Evolutionary conservation across 164 flowering plant genomes (phyloP).

Genomic region (Vitis cinerea): DNA sequence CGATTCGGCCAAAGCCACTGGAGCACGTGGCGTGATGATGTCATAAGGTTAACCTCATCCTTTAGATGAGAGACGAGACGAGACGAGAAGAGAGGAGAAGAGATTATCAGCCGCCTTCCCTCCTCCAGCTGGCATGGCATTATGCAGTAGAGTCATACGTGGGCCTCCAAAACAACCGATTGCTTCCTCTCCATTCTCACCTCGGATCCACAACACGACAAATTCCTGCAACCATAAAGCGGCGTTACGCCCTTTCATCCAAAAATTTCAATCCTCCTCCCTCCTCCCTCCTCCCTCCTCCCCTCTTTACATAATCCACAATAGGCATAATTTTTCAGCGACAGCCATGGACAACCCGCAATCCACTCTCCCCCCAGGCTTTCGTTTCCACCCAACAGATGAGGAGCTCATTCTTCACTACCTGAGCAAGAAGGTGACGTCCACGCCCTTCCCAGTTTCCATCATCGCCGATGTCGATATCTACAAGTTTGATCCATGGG

Average conservation of each 20-base stretch:
- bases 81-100: neutral
- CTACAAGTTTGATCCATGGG: conserved; percentile 58
- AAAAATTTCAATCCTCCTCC: conserved; percentile 29
- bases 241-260: conserved; percentile 12
- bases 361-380: conserved; percentile 44
- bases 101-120: neutral
- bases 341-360: conserved; percentile 12
- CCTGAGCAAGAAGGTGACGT: conserved; percentile 31
- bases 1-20: too few species aligned
- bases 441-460: conserved; percentile 35
- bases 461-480: conserved; percentile 50
- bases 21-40: neutral
- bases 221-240: conserved; percentile 26
- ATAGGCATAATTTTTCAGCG: neutral
- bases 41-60: neutral
- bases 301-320: neutral
- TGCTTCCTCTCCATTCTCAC: neutral
- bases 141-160: neutral
- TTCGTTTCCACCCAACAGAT: conserved; percentile 64
- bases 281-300: neutral
- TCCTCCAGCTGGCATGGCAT: too few species aligned
- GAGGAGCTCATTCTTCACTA: conserved; percentile 60
- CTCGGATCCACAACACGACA: conserved; percentile 18
- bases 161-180: neutral
- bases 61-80: too few species aligned